Evolutionary conservation across 2,329 filamentous ascomycete genomes (phyloP), one percentile per base, ranked within the genome.

Genomic region (Thielaviopsis populi): DNA sequence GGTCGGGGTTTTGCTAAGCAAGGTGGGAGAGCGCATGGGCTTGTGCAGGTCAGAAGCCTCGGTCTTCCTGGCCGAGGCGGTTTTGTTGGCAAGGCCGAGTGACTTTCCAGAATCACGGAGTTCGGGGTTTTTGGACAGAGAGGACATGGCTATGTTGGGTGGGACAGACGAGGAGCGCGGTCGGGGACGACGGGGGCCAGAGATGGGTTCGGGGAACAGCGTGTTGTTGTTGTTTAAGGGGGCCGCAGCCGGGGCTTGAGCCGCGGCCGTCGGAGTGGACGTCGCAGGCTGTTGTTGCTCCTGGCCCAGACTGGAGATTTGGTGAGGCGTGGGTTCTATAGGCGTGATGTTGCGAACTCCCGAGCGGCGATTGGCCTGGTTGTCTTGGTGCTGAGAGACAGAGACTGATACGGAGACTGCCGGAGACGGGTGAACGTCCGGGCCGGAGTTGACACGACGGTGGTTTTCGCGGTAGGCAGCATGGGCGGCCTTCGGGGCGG

Each of bases 91-190:
- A 7, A 66, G 75, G 33, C 74, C 76, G 22, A 79, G 68, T 41
- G 78, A 75, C 68, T 79, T 80, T 50, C 74, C 77, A n/a, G 80
- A 82, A 67, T 81, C 79, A 61, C 78, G 77, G 65, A 79, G 79
- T 61, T 75, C 73, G 30, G 69, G 62, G 33, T 69, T 43, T 40
- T 43, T 61, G 50, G 53, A 24, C n/a, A 37, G 30, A n/a, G 33
- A 63, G 24, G 53, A 27, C 62, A 66, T 66, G 41, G 69, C 68
- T 4, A 69, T 68, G 22, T 74, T 71, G 27, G 72, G 72, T 1
- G 72, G 73, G 1, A 72, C 63, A 2, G 75, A 73, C 5, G 70
- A 71, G 3, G 71, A 70, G 40, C 74, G 67, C 24, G 63, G 65
- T 8, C 61, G 63, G 27, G 63, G 65, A 11, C 63, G 62, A 8